phyloP scores from a whole-genome alignment of 140 eudicot species.

The Bidens hawaiensis region DNA sequence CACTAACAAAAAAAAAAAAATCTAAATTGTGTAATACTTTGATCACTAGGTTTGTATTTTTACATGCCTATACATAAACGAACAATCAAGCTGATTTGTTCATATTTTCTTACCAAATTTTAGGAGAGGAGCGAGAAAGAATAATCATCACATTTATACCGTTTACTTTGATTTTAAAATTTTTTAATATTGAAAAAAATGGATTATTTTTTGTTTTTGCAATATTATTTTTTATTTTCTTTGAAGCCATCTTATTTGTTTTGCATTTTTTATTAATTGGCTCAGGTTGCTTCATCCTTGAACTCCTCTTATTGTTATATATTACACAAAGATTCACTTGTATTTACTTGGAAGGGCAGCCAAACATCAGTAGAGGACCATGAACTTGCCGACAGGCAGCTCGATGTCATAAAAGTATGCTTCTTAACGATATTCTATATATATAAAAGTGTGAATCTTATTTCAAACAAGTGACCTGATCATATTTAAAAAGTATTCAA shows the following conservation, averaged over 20 bases:
- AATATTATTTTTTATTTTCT: neutral
- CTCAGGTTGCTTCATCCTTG: slow-evolving; percentile 77
- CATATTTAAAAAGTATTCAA: neutral
- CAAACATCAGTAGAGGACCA: slow-evolving; percentile 66
- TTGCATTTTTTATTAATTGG: slow-evolving; percentile 1
- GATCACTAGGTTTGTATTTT: too few relatives aligned
- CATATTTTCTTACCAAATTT: too few relatives aligned
- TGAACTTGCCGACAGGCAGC: slow-evolving; percentile 84
- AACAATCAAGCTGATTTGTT: too few relatives aligned
- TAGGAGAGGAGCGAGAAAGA: too few relatives aligned
- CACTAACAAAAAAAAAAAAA: too few relatives aligned
- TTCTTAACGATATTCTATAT: neutral
- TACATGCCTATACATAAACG: too few relatives aligned
- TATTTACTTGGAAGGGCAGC: slow-evolving; percentile 74
- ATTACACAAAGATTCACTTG: slow-evolving; percentile 65
- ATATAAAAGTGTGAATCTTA: neutral
- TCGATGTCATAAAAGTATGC: slow-evolving; percentile 77
- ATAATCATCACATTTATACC: too few relatives aligned
- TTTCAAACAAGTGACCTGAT: neutral
- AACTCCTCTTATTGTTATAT: slow-evolving; percentile 86
- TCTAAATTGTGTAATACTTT: too few relatives aligned
- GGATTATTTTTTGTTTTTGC: too few relatives aligned
- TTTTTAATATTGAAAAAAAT: too few relatives aligned
- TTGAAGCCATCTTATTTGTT: neutral
- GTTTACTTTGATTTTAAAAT: too few relatives aligned